Base-by-base conservation (phyloP, 139 green algal species). In the Coccomyxa sp. region DNA sequence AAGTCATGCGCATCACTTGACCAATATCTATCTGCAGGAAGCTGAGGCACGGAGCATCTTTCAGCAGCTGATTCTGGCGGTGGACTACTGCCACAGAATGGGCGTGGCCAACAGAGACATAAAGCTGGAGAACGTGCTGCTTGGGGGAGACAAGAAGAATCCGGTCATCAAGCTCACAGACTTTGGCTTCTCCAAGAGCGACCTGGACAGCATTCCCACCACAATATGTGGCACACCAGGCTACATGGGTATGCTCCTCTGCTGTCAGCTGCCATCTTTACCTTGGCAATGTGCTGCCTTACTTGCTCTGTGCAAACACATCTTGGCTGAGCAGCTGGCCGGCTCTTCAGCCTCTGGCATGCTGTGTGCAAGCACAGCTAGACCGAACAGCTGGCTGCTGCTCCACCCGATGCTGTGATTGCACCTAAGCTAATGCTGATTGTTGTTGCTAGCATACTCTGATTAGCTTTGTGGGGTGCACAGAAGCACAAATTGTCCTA, bases 81-180 rank as follows among this genome's bases (percentile, higher is more conserved):
- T 69, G 14, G 64, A 71, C n/a, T 71, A 71, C 64, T 71, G 64
- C 64, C 64, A 71, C 64, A 71, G 35, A 31, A 82, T 91, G 78
- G 88, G 92, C 10, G 87, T 93, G 31, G 86, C 86, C 68, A 93
- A 94, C 79, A 84, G 91, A 0, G 93, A 96, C 77, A 91, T 95
- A 81, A 93, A 94, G 82, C 85, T 94, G 74, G 92, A 96, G 76
- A 95, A 95, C 83, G 89, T 86, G 68, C 81, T 95, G 83, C 85
- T 91, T 40, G 77, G 77, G 82, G 55, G 79, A 68, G 73, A 71
- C 18, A 64, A 64, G 50, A 82, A 78, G 40, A 80, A 84, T 70
- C 89, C 86, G 37, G 80, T 90, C 36, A 80, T 97, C 12, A 97
- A 97, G 83, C 91, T 97, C 34, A 97, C 93, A 80, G 93, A 97